A percentile compares a stretch with the other conserved stretches of the same genome.
Conservation (phyloP, 768 basidiomycete genomes). For the Serpula lacrymans region DNA sequence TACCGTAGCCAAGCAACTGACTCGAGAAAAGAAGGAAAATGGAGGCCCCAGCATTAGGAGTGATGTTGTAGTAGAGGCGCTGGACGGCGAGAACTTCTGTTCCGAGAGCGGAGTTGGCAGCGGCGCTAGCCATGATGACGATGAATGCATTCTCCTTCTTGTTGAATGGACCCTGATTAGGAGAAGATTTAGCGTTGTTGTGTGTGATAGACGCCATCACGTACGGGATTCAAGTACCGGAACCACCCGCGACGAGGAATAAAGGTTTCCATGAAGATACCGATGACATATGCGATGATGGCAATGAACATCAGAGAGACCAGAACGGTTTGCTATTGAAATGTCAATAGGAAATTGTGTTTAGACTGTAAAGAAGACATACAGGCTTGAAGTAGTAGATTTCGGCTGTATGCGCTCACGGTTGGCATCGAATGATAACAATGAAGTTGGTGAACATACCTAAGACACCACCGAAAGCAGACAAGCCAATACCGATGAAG, state of each 20-base stretch:
- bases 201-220: constrained; percentile 5
- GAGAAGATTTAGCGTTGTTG: constrained; percentile 1
- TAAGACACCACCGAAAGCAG: constrained; percentile 46
- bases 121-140: constrained; percentile 47
- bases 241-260: constrained; percentile 40
- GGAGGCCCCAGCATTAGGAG: constrained; percentile 41
- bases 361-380: constrained; percentile 4
- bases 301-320: constrained; percentile 51
- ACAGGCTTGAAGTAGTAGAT: constrained; percentile 56
- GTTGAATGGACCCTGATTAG: constrained; percentile 43
- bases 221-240: constrained; percentile 46
- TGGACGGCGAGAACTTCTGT: constrained; percentile 49
- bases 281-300: constrained; percentile 43
- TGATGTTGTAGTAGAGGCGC: constrained; percentile 44
- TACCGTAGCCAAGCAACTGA: constrained; percentile 40
- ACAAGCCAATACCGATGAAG: constrained; percentile 44
- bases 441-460: constrained; percentile 22
- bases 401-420: constrained; percentile 31
- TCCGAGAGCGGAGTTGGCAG: constrained; percentile 45
- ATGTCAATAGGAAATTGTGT: background rate
- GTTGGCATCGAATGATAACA: constrained; percentile 3
- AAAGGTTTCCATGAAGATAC: constrained; percentile 37
- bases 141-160: constrained; percentile 53
- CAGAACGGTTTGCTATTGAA: constrained; percentile 41
- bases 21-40: constrained; percentile 34